phyloP scores from a whole-genome alignment of 225 moss, liverwort and hornwort species.

The Straminergon stramineum region DNA sequence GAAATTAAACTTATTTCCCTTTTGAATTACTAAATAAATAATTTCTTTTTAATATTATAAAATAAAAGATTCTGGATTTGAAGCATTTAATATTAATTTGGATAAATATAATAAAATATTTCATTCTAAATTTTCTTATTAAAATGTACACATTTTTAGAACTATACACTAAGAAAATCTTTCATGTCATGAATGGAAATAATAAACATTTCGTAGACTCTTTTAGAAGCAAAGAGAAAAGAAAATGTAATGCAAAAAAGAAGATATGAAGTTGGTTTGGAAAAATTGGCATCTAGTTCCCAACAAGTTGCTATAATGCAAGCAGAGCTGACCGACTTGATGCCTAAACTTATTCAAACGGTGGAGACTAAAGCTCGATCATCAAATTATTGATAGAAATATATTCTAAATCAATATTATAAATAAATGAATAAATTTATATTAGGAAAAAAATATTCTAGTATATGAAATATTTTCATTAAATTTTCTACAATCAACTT shows the following conservation, averaged over 20 bases:
- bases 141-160: background rate
- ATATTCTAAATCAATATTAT: background rate
- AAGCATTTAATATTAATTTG: background rate
- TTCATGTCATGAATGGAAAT: background rate
- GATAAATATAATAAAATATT: background rate
- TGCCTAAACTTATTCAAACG: conserved; percentile 82
- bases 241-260: conserved; percentile 62
- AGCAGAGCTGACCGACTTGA: conserved; percentile 66
- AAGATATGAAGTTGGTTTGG: conserved; percentile 80
- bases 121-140: background rate
- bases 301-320: conserved; percentile 86
- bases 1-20: background rate
- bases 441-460: background rate
- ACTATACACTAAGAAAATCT: background rate
- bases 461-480: background rate
- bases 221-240: conserved; percentile 44
- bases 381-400: background rate
- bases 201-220: conserved; percentile 12
- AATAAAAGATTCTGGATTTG: background rate
- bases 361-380: background rate
- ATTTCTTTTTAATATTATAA: no score
- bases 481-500: background rate
- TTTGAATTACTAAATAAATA: background rate
- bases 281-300: conserved; percentile 79
- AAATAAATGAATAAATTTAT: background rate